Evolutionary conservation across 2,329 filamentous ascomycete species (phyloP).

Genomic region (Didymella segeticola): DNA sequence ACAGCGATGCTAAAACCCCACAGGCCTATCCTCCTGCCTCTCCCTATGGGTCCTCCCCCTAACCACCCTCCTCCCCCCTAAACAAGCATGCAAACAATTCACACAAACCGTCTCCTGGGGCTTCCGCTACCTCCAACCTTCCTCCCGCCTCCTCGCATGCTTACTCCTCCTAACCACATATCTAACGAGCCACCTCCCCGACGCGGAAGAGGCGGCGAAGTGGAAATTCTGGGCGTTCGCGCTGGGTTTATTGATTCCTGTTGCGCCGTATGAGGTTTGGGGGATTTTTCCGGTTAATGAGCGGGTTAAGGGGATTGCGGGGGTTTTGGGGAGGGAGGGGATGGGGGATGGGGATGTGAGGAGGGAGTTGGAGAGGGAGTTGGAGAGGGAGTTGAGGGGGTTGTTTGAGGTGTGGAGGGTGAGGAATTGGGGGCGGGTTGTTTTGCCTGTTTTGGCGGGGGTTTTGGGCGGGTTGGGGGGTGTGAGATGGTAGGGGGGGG

Average conservation of each 20-base stretch:
- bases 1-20: no score
- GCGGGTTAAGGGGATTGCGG: slow-evolving; percentile 4
- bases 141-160: slow-evolving; percentile 1
- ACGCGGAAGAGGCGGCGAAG: background rate
- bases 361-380: no score
- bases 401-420: slow-evolving; percentile 7
- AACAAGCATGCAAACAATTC: slow-evolving; percentile 4
- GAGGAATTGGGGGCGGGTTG: slow-evolving; percentile 13
- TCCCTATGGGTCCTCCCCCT: slow-evolving; percentile 16
- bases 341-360: background rate
- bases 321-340: background rate
- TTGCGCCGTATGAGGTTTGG: slow-evolving; percentile 16
- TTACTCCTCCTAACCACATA: background rate
- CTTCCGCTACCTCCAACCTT: slow-evolving; percentile 7
- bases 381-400: background rate
- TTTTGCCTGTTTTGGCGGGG: slow-evolving; percentile 4
- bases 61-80: background rate
- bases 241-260: background rate
- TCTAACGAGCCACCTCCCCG: background rate
- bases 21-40: slow-evolving; percentile 17
- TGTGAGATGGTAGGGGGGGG: no score
- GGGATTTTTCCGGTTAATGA: slow-evolving; percentile 15
- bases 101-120: slow-evolving; percentile 14
- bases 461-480: slow-evolving; percentile 2
- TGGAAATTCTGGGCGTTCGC: slow-evolving; percentile 7